A percentile compares a stretch with the other conserved stretches of the same genome.
Evolutionary conservation across 495 filamentous ascomycete genomes (phyloP).

Genomic region (Talaromyces thailandensis): DNA sequence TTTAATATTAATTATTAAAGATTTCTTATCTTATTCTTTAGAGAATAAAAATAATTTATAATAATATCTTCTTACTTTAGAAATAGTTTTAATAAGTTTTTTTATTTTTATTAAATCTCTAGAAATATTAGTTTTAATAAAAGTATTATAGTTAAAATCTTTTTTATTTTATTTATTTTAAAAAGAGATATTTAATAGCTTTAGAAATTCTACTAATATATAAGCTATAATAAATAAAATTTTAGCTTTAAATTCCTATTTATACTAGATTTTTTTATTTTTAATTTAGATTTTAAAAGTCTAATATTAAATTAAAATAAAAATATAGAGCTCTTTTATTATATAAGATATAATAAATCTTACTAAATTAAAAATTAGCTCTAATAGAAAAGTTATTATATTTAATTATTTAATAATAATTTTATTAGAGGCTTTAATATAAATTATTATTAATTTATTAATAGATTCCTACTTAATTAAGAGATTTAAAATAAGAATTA

Average conservation of each 20-base stretch:
- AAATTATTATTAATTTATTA: too few relatives aligned
- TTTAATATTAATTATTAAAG: neutral
- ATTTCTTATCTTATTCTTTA: neutral
- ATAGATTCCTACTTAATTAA: too few relatives aligned
- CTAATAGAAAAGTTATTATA: neutral
- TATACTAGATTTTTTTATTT: neutral
- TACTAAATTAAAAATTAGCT: neutral
- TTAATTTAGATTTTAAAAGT: neutral
- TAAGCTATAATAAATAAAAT: neutral
- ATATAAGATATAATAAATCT: neutral
- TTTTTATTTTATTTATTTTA: neutral
- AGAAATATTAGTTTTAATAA: neutral
- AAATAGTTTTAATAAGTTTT: neutral
- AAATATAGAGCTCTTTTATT: neutral
- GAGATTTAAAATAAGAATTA: too few relatives aligned
- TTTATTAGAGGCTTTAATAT: neutral
- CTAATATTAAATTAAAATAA: neutral
- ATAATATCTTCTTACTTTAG: neutral
- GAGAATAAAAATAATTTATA: neutral
- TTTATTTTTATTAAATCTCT: neutral
- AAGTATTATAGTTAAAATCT: neutral
- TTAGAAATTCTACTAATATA: neutral
- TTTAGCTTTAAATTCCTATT: neutral
- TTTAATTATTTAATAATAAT: neutral
- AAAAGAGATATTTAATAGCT: neutral